A percentile compares a stretch with the other conserved stretches of the same genome.
phyloP scores from a whole-genome alignment of 2,329 filamentous ascomycete genomes.

The Fusarium duplospermum region DNA sequence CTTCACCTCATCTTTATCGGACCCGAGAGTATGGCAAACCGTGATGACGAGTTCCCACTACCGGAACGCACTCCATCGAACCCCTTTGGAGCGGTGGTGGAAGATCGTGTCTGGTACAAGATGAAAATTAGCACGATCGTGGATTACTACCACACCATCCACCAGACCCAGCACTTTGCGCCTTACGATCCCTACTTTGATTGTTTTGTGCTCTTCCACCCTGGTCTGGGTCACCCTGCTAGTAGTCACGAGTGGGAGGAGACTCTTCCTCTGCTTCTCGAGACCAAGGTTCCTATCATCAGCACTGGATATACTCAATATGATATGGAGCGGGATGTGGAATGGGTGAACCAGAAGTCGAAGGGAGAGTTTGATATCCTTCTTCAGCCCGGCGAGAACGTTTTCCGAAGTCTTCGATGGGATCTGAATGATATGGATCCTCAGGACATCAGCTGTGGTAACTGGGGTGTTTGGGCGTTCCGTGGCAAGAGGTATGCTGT shows the following conservation, averaged over 20 bases:
- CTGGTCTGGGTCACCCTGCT: conserved; percentile 92
- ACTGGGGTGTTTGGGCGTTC: conserved; percentile 98
- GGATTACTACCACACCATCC: conserved; percentile 97
- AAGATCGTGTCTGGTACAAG: conserved; percentile 86
- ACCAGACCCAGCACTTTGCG: conserved; percentile 89
- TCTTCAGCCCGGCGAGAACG: conserved; percentile 92
- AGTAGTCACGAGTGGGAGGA: conserved; percentile 94
- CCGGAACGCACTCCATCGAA: conserved; percentile 87
- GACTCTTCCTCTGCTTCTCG: conserved; percentile 87
- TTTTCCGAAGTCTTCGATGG: conserved; percentile 94
- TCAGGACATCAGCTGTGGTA: conserved; percentile 92
- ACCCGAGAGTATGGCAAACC: conserved; percentile 94
- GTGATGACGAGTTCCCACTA: conserved; percentile 91
- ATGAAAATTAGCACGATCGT: conserved; percentile 99
- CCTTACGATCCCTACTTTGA: conserved; percentile 99
- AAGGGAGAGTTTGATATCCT: conserved; percentile 92
- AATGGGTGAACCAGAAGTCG: conserved; percentile 88
- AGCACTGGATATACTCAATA: conserved; percentile 96
- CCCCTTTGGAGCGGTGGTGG: conserved; percentile 92
- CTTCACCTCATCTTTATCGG: conserved; percentile 96
- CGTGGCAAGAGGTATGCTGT: conserved; percentile 87
- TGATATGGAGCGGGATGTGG: conserved; percentile 92
- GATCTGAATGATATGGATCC: conserved; percentile 96
- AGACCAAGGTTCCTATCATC: conserved; percentile 95
- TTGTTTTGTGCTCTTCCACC: conserved; percentile 96